Conservation (phyloP, 495 filamentous ascomycete genomes). For the Hypoxylon subgilvum region DNA sequence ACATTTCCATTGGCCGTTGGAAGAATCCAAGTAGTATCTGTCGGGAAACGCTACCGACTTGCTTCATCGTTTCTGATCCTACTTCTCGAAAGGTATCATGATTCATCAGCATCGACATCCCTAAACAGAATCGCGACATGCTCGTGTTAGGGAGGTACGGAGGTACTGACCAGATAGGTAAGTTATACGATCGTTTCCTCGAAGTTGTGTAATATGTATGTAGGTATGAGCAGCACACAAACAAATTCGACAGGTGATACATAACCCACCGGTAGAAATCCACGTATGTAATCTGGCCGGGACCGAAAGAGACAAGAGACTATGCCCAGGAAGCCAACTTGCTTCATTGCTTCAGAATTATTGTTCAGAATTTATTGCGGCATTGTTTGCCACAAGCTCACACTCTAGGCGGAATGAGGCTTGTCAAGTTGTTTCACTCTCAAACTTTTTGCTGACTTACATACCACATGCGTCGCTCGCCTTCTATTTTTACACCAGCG, state of each 20-base stretch:
- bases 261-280: too few relatives aligned
- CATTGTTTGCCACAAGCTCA: constrained; percentile 23
- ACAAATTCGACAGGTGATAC: neutral
- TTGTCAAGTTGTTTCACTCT: constrained; percentile 20
- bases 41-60: constrained; percentile 27
- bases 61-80: neutral
- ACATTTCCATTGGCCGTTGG: constrained; percentile 17
- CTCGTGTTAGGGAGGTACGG: too few relatives aligned
- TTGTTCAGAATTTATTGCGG: constrained; percentile 6
- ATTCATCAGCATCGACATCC: constrained; percentile 3
- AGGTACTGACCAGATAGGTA: too few relatives aligned
- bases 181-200: too few relatives aligned
- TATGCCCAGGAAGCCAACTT: constrained; percentile 1
- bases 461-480: too few relatives aligned
- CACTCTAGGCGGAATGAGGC: constrained; percentile 1
- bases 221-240: too few relatives aligned
- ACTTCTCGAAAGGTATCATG: neutral
- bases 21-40: constrained; percentile 1
- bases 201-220: too few relatives aligned
- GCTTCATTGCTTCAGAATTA: constrained; percentile 23
- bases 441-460: neutral
- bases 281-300: neutral
- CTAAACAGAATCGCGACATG: too few relatives aligned
- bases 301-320: neutral
- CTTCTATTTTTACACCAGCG: too few relatives aligned